Conservation (phyloP, 2,329 filamentous ascomycete species). For the Xylariomycetidae sp. region DNA sequence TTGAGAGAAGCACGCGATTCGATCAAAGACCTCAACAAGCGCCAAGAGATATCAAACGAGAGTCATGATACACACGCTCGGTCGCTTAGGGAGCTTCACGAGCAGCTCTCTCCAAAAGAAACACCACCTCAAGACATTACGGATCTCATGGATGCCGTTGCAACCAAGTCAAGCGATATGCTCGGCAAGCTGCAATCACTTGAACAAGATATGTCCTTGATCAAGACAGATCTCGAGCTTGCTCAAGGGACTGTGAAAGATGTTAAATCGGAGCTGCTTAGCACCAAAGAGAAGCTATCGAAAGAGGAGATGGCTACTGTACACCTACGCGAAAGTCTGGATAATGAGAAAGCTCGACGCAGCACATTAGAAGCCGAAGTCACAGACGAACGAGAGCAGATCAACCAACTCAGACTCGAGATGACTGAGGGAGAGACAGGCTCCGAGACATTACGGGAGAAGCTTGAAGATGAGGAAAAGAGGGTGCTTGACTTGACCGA, state of each 20-base stretch:
- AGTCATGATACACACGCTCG: conserved; percentile 46
- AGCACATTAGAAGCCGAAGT: conserved; percentile 52
- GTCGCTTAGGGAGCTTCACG: conserved; percentile 55
- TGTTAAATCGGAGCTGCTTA: conserved; percentile 53
- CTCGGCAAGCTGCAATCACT: conserved; percentile 55
- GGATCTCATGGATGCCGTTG: conserved; percentile 56
- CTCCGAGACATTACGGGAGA: conserved; percentile 71
- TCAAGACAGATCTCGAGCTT: conserved; percentile 60
- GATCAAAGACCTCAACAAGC: conserved; percentile 44
- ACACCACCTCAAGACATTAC: conserved; percentile 50
- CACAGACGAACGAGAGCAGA: conserved; percentile 62
- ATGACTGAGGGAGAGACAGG: conserved; percentile 81
- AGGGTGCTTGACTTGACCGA: conserved; percentile 64
- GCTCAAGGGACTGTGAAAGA: conserved; percentile 51
- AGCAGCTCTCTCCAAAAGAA: conserved; percentile 51
- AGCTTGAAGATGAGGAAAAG: conserved; percentile 70
- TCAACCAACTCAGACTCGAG: conserved; percentile 63
- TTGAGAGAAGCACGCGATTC: conserved; percentile 53
- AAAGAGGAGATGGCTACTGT: conserved; percentile 46
- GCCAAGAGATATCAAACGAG: conserved; percentile 47
- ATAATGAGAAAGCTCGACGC: conserved; percentile 50
- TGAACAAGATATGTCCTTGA: conserved; percentile 54
- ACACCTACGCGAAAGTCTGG: conserved; percentile 49
- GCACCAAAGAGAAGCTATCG: conserved; percentile 47
- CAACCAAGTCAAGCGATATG: conserved; percentile 53